These are phyloP conservation scores for Didymella glomerata DNA, from an alignment of 2,329 filamentous ascomycete genomes.

Conservation along the genomic window DNA sequence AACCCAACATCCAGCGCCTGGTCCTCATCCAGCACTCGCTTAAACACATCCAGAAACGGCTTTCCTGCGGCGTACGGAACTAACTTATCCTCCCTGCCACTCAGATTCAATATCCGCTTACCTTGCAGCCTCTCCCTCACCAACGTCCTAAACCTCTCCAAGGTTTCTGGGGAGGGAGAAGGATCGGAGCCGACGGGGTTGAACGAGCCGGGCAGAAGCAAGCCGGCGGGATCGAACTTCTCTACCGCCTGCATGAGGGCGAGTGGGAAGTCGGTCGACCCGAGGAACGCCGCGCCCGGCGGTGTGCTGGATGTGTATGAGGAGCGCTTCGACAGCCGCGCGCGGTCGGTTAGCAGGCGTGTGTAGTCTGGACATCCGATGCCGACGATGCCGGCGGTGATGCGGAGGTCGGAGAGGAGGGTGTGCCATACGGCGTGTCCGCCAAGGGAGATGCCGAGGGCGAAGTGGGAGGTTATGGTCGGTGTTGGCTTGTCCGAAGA, in stretches of 20 bases:
- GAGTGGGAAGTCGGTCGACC: constrained; percentile 78
- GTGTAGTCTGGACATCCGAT: constrained; percentile 92
- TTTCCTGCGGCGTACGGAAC: constrained; percentile 72
- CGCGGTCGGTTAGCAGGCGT: constrained; percentile 81
- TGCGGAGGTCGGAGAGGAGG: constrained; percentile 77
- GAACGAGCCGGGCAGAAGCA: constrained; percentile 65
- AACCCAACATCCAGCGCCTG: constrained; percentile 60
- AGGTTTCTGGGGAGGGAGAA: constrained; percentile 46
- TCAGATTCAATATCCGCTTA: constrained; percentile 49
- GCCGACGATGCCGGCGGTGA: constrained; percentile 79
- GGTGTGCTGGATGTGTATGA: constrained; percentile 66
- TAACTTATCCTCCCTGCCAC: constrained; percentile 74
- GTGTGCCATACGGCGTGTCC: constrained; percentile 89
- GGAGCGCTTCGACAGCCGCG: constrained; percentile 71
- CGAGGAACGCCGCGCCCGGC: constrained; percentile 71
- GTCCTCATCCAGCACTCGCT: constrained; percentile 64
- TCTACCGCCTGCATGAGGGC: constrained; percentile 70
- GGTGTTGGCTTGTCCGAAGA: constrained; percentile 50
- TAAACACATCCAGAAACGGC: constrained; percentile 70
- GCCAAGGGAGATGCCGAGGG: constrained; percentile 84
- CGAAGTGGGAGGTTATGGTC: constrained; percentile 70
- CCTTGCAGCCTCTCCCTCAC: constrained; percentile 59
- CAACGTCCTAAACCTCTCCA: constrained; percentile 37
- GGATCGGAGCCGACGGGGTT: constrained; percentile 37
- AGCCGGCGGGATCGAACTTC: constrained; percentile 76